These are phyloP conservation scores for Tephrocybe sp. DNA, from an alignment of 768 basidiomycete species.

Conservation along the genomic window DNA sequence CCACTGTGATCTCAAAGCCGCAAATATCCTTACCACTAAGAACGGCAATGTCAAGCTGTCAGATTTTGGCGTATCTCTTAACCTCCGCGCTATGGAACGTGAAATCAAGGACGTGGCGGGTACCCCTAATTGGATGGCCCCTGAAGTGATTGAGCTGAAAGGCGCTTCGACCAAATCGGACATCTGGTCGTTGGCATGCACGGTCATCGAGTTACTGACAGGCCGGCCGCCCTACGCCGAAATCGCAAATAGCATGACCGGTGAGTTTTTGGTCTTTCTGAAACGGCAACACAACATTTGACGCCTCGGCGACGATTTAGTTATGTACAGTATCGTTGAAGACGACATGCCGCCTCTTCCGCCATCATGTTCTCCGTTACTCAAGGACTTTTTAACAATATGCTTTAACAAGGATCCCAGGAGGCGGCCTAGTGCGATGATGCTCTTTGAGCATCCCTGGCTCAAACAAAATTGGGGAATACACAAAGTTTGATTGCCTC, in stretches of 20 bases:
- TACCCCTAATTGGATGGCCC: slow-evolving; percentile 99
- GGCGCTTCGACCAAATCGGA: slow-evolving; percentile 93
- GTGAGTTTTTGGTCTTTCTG: slow-evolving; percentile 40
- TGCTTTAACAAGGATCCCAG: slow-evolving; percentile 91
- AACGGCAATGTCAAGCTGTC: slow-evolving; percentile 96
- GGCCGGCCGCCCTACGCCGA: slow-evolving; percentile 92
- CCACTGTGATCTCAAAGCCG: slow-evolving; percentile 97
- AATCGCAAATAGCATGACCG: slow-evolving; percentile 87
- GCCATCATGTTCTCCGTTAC: slow-evolving; percentile 69
- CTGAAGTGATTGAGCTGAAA: slow-evolving; percentile 94
- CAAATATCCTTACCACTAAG: slow-evolving; percentile 98
- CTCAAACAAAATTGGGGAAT: slow-evolving; percentile 76
- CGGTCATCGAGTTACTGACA: slow-evolving; percentile 90
- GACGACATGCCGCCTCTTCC: slow-evolving; percentile 89
- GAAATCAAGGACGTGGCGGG: slow-evolving; percentile 88
- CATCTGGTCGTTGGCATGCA: slow-evolving; percentile 95
- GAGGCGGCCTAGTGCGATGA: slow-evolving; percentile 80
- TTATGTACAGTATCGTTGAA: slow-evolving; percentile 98
- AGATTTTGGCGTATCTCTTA: slow-evolving; percentile 97
- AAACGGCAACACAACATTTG: slow-evolving; percentile 9
- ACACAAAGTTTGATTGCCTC: slow-evolving; percentile 58
- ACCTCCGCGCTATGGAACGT: slow-evolving; percentile 85
- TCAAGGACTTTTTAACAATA: slow-evolving; percentile 77
- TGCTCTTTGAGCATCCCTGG: slow-evolving; percentile 91
- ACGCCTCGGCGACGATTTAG: slow-evolving; percentile 34